Evolutionary conservation across 2,329 filamentous ascomycete genomes (phyloP), one percentile per base, ranked within the genome.

Genomic region (Alternaria solani): DNA sequence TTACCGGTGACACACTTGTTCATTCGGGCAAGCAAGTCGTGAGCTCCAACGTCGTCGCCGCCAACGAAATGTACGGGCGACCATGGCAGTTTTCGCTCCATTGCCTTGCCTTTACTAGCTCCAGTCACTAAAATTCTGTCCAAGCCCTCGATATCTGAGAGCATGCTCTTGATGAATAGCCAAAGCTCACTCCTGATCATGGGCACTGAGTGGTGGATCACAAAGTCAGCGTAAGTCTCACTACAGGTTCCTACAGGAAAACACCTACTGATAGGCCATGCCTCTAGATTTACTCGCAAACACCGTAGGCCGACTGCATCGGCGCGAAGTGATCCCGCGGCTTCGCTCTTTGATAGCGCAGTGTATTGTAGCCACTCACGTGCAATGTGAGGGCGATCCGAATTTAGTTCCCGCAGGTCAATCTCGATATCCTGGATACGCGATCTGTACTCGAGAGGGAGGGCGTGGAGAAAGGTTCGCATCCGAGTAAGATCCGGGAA

Each of bases 301-400:
- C 69, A 75, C 51, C 68, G 72, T n/a, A 79, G 57, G 11, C 67
- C 68, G n/a, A 71, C 70, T 6, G 72, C 70, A 49, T 76, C 73
- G 20, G 51, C 57, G 7, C 65, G 64, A 14, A 79, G 51, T 2
- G 72, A 75, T 9, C 64, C 67, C 7, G 70, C 43, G 2, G 62
- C 55, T 20, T 53, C 42, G 7, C 67, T 62, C 14, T 63, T 62
- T 8, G 61, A 65, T 66, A 67, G 73, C 1, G 71, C 62, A 18
- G 78, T 68, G 61, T 80, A 79, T 12, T 75, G 73, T 8, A 76
- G 51, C 78, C 78, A 80, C 52, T 78, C 79, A 32, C 67, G 66
- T 25, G 66, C 69, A 16, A 73, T 53, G 1, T 61, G 59, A 3
- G 69, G 68, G 16, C 70, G 69, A 46, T 68, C 65, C 16, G 65